phyloP scores from a whole-genome alignment of 768 basidiomycete species.

The Pisolithus sp. region DNA sequence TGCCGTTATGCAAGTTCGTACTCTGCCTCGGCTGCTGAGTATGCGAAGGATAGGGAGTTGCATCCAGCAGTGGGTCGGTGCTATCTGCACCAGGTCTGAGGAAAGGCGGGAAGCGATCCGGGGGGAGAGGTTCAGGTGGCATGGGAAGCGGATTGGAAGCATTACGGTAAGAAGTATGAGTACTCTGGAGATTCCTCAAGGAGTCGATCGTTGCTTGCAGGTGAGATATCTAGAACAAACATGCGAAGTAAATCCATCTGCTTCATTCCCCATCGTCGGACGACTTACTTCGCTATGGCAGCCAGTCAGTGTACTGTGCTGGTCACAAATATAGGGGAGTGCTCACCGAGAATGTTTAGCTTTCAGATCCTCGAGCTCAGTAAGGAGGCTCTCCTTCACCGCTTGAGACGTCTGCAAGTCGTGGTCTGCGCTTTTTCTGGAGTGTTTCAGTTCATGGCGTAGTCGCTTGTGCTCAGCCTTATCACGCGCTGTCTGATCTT shows the following conservation, averaged over 20 bases:
- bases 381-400: constrained; percentile 31
- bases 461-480: constrained; percentile 26
- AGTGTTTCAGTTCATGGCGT: constrained; percentile 25
- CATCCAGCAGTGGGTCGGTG: constrained; percentile 14
- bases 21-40: constrained; percentile 6
- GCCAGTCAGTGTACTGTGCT: constrained; percentile 8
- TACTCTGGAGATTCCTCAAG: constrained; percentile 20
- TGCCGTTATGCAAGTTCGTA: constrained; percentile 7
- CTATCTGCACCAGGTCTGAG: constrained; percentile 26
- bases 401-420: constrained; percentile 32
- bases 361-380: constrained; percentile 28
- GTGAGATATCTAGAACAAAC: constrained; percentile 23
- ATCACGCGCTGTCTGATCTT: constrained; percentile 28
- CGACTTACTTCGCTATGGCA: constrained; percentile 25
- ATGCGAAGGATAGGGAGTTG: constrained; percentile 24
- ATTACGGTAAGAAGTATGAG: constrained; percentile 25
- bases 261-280: not conserved
- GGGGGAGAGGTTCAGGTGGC: constrained; percentile 49
- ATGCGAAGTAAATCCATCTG: constrained; percentile 10
- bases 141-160: constrained; percentile 46
- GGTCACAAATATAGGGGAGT: not conserved
- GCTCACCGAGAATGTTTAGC: constrained; percentile 22
- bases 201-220: constrained; percentile 33
- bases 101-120: constrained; percentile 39
- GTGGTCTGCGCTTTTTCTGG: constrained; percentile 21